Base-by-base conservation (phyloP, 371 early-diverging fungal genomes). In the Mucor ambiguus region DNA sequence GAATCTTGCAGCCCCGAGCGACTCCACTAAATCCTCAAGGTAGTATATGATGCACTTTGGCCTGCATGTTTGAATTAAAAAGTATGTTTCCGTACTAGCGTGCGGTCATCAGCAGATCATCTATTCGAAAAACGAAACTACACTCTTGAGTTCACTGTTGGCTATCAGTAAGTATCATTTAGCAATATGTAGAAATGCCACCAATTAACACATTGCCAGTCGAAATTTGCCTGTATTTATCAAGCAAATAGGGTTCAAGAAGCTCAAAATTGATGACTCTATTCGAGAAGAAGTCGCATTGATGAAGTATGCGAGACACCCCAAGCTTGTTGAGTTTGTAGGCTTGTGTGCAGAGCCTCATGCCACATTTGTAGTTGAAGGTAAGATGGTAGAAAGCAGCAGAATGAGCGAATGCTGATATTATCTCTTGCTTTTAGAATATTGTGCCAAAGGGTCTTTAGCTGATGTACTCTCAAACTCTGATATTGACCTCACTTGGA, bases 221-320 rank as follows among this genome's bases (percentile, higher is more conserved):
- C 78, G 79, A n/a, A 84, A 82, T 57, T 72, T 84, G 58, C 81
- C 79, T 0, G 85, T 84, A 14, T 74, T 67, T 41, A 77, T 84
- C 30, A 66, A 66, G 33, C 66, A 66, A 60, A 66, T 66, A 24
- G 66, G 66, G 6, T 59, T 58, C 24, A 75, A 64, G 49, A 71
- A 75, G 63, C 66, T 79, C 48, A 77, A 75, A 5, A 66, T 77
- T 16, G 69, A 61, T 20, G 52, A 65, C 16, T 64, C 64, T 0
- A 60, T 79, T 12, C 72, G 77, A 29, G 66, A 70, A 38, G 79
- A 79, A 71, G 60, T 79, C 9, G 69, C 66, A 61, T 69, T 74
- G 35, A 75, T 77, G 73, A 63, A 71, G n/a, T 75, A 69, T 41
- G 69, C 77, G 22, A 75, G 79, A 35, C 79, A 79, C 41, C 75